These are phyloP conservation scores for Aschersonia sp. DNA, from an alignment of 2,329 filamentous ascomycete species.

Conservation along the genomic window DNA sequence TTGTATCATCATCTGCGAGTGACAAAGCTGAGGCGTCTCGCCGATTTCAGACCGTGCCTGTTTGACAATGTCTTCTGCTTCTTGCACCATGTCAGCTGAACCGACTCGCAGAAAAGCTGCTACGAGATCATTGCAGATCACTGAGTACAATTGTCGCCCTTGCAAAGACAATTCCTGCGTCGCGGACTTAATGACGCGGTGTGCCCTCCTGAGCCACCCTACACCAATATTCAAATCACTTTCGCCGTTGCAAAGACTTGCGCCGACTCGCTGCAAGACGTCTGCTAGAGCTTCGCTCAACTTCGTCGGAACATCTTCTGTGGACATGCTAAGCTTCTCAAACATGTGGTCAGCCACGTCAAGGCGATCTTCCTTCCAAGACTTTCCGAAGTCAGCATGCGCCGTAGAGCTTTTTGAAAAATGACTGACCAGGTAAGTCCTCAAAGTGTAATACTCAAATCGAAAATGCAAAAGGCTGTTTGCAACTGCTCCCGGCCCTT, in stretches of 20 bases:
- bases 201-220: constrained; percentile 62
- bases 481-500: background rate
- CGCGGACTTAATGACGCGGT: constrained; percentile 38
- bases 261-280: constrained; percentile 59
- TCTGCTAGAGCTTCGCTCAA: constrained; percentile 50
- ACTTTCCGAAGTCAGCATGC: constrained; percentile 26
- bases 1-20: constrained; percentile 56
- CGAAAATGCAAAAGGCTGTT: background rate
- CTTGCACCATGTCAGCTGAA: constrained; percentile 26
- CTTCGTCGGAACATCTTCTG: constrained; percentile 25
- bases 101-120: constrained; percentile 35
- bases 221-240: constrained; percentile 39
- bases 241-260: constrained; percentile 31
- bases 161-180: constrained; percentile 41
- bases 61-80: constrained; percentile 41
- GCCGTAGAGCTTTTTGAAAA: background rate
- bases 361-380: constrained; percentile 57
- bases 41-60: constrained; percentile 49
- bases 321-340: constrained; percentile 34
- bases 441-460: constrained; percentile 49
- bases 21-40: constrained; percentile 47
- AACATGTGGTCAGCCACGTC: constrained; percentile 73
- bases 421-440: constrained; percentile 39
- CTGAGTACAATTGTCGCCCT: constrained; percentile 47
- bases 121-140: constrained; percentile 50